Percentiles rank a stretch among this genome's conserved stretches.
Evolutionary conservation across 768 basidiomycete species (phyloP).

Genomic region (Saitozyma podzolica): DNA sequence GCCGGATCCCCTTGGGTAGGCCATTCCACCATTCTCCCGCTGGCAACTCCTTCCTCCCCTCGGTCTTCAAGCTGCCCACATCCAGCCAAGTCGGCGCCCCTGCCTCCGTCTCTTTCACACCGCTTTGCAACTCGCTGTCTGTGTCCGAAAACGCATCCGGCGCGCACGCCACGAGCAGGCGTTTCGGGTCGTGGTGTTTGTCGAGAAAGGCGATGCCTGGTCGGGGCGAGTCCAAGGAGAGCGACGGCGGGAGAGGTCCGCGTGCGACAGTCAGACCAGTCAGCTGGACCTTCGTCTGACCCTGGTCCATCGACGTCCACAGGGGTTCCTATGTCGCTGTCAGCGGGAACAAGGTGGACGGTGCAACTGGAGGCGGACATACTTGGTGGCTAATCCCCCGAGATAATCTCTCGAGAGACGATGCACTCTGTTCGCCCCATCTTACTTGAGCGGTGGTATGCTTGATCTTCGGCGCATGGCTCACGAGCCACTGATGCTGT

Average conservation of each 20-base stretch:
- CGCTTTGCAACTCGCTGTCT: neutral
- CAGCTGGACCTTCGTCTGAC: conserved; percentile 55
- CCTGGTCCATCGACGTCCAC: conserved; percentile 45
- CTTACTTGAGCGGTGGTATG: conserved; percentile 60
- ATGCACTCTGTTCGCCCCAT: conserved; percentile 63
- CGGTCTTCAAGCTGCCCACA: conserved; percentile 64
- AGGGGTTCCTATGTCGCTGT: conserved; percentile 40
- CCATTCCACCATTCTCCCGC: conserved; percentile 83
- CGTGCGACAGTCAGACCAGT: conserved; percentile 29
- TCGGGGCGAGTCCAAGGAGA: neutral
- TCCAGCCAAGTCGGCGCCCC: conserved; percentile 57
- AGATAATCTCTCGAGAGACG: conserved; percentile 60
- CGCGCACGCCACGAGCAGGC: conserved; percentile 63
- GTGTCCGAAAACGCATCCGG: neutral
- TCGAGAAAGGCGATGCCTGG: conserved; percentile 12
- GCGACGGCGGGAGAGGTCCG: conserved; percentile 14
- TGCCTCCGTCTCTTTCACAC: neutral
- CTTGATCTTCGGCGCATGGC: conserved; percentile 65
- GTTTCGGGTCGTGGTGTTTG: conserved; percentile 12
- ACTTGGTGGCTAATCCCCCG: conserved; percentile 74
- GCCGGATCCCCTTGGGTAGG: conserved; percentile 34
- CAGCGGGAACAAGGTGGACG: conserved; percentile 38
- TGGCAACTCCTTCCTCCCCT: conserved; percentile 60
- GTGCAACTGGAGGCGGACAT: conserved; percentile 5
- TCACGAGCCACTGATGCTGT: conserved; percentile 57